Conservation (phyloP, 1,284 basidiomycete species). For the Papiliotrema fonsecae region DNA sequence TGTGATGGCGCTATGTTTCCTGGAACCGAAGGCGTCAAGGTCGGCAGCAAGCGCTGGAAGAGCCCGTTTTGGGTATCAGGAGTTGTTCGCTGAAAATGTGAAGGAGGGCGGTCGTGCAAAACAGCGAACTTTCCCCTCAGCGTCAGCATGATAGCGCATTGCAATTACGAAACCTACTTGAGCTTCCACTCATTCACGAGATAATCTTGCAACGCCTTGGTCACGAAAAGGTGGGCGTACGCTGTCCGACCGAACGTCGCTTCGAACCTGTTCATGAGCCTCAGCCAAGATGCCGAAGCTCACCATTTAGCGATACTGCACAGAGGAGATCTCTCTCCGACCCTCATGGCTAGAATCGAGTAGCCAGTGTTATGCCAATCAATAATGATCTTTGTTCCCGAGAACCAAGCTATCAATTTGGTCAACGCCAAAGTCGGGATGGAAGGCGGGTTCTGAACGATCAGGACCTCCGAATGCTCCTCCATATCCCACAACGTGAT, state of each 20-base stretch:
- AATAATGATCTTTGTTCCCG: constrained; percentile 80
- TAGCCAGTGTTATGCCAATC: constrained; percentile 99
- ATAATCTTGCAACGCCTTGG: constrained; percentile 72
- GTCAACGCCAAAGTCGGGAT: constrained; percentile 89
- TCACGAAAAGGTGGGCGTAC: constrained; percentile 91
- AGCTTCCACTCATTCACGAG: constrained; percentile 72
- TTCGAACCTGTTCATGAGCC: constrained; percentile 63
- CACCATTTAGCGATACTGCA: constrained; percentile 72
- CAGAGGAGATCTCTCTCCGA: constrained; percentile 63
- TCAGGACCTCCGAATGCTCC: constrained; percentile 72
- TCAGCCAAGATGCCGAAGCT: constrained; percentile 8
- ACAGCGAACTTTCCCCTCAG: constrained; percentile 70
- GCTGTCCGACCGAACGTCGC: constrained; percentile 69
- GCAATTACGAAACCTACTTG: constrained; percentile 53
- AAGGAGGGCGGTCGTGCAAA: constrained; percentile 81
- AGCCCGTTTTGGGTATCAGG: constrained; percentile 60
- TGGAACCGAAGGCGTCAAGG: constrained; percentile 10
- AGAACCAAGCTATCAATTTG: constrained; percentile 63
- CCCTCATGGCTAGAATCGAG: constrained; percentile 79
- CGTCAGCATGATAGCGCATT: constrained; percentile 3
- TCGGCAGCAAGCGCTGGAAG: background rate
- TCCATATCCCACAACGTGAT: constrained; percentile 57
- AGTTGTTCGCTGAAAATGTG: constrained; percentile 67
- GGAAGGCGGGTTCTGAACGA: constrained; percentile 96
- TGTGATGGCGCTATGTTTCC: constrained; percentile 29